A percentile compares a stretch with the other conserved stretches of the same genome.
These are phyloP conservation scores for Xylaria bambusicola DNA, from an alignment of 495 filamentous ascomycete genomes.

Conservation along the genomic window DNA sequence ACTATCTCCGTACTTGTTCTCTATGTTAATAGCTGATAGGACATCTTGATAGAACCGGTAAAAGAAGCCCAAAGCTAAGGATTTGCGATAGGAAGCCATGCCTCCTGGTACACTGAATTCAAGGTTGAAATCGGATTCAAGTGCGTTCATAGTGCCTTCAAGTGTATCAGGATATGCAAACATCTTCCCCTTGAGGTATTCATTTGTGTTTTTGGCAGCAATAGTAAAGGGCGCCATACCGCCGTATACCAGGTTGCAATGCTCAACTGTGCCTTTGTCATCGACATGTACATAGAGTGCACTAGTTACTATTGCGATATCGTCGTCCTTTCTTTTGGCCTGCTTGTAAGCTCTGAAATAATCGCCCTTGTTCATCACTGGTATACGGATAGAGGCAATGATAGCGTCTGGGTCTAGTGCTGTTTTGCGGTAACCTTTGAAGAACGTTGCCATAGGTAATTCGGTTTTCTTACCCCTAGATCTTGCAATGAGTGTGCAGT, in stretches of 20 bases:
- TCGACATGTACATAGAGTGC: slow-evolving; percentile 72
- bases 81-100: slow-evolving; percentile 94
- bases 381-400: slow-evolving; percentile 84
- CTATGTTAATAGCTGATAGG: slow-evolving; percentile 46
- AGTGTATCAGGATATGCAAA: slow-evolving; percentile 79
- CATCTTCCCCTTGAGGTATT: slow-evolving; percentile 71
- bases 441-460: slow-evolving; percentile 90
- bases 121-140: slow-evolving; percentile 85
- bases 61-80: slow-evolving; percentile 84
- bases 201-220: slow-evolving; percentile 72
- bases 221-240: slow-evolving; percentile 88
- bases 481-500: slow-evolving; percentile 77
- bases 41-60: slow-evolving; percentile 83
- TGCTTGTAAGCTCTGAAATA: slow-evolving; percentile 87
- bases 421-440: slow-evolving; percentile 86
- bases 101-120: slow-evolving; percentile 87
- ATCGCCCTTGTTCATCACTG: slow-evolving; percentile 67
- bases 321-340: slow-evolving; percentile 92
- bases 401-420: slow-evolving; percentile 80
- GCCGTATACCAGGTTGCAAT: slow-evolving; percentile 79
- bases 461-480: slow-evolving; percentile 68
- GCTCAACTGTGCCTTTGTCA: slow-evolving; percentile 64
- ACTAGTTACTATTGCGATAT: slow-evolving; percentile 93
- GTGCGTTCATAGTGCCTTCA: slow-evolving; percentile 81
- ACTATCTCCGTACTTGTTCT: slow-evolving; percentile 50